Evolutionary conservation across 306 rosid species (phyloP).

Genomic region (Alnus rubra): DNA sequence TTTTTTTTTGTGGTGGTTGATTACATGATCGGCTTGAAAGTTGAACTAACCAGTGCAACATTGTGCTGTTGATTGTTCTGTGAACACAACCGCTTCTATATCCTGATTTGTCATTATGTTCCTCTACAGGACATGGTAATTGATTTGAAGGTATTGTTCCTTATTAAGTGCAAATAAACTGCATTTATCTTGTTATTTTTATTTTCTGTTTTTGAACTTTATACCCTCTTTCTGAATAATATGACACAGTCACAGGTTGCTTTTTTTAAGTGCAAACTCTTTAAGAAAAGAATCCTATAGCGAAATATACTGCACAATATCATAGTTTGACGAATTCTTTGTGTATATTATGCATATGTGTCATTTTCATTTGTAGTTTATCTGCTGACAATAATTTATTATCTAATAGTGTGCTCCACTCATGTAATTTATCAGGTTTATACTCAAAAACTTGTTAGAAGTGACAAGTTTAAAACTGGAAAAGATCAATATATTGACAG

Average conservation of each 20-base stretch:
- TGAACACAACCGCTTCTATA: not conserved
- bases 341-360: not conserved
- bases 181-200: not conserved
- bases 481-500: slow-evolving; percentile 55
- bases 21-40: too few species aligned
- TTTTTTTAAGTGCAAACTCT: not conserved
- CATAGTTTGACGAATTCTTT: not conserved
- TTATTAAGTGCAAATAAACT: not conserved
- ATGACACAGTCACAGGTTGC: not conserved
- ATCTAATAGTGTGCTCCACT: slow-evolving; percentile 14
- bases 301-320: not conserved
- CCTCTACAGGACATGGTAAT: not conserved
- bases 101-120: not conserved
- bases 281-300: not conserved
- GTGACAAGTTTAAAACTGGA: slow-evolving; percentile 92
- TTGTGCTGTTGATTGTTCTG: not conserved
- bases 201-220: not conserved
- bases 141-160: not conserved
- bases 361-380: slow-evolving; percentile 7
- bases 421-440: slow-evolving; percentile 57
- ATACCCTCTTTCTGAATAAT: not conserved
- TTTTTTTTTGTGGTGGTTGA: too few species aligned
- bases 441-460: slow-evolving; percentile 46
- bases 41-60: slow-evolving; percentile 5
- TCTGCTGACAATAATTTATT: not conserved